Base-by-base conservation (phyloP, 768 basidiomycete species). In the Boletus huronensis region DNA sequence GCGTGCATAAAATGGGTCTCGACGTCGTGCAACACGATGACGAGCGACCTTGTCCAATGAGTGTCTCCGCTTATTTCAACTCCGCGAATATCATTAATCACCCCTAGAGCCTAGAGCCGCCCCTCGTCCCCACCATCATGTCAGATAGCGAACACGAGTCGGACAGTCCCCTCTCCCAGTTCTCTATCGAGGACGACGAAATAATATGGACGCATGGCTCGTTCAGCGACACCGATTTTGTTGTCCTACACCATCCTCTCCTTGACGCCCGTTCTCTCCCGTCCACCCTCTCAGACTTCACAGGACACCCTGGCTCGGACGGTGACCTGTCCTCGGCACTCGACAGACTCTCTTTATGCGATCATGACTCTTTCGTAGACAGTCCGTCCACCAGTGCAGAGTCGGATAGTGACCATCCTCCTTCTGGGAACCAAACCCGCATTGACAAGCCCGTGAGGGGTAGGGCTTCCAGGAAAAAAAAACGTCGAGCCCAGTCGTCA, bases 111-210 rank as follows among this genome's bases (percentile, higher is more conserved):
- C 23, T 38, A 46, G 29, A 48, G 7, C 23, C 9, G 28, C 13
- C 6, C 31, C 29, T 35, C 11, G 7, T 29, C 40, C 16, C 6
- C 3, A 32, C 47, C 40, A 39, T 19, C 48, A 58, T 66, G 60
- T 57, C 54, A n/a, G 58, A 51, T 26, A 52, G 50, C 43, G 50
- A 43, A 7, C 38, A 26, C 28, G 45, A 60, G 7, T 47, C 55
- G 3, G 55, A 54, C 19, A 51, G 61, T 9, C 54, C 54, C 8
- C n/a, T 54, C 7, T 60, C 54, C 4, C 50, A 54, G 61, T 52
- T 50, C 29, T 62, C 58, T n/a, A 46, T 53, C 44, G 63, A 62
- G 13, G 61, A 66, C 40, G 69, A 71, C 46, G 59, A 64, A 26
- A 50, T 64, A 16, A 36, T 60, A 7, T 69, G 67, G 69, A 50